Conservation (phyloP, 2,329 filamentous ascomycete species). For the Penicillium sp. region DNA sequence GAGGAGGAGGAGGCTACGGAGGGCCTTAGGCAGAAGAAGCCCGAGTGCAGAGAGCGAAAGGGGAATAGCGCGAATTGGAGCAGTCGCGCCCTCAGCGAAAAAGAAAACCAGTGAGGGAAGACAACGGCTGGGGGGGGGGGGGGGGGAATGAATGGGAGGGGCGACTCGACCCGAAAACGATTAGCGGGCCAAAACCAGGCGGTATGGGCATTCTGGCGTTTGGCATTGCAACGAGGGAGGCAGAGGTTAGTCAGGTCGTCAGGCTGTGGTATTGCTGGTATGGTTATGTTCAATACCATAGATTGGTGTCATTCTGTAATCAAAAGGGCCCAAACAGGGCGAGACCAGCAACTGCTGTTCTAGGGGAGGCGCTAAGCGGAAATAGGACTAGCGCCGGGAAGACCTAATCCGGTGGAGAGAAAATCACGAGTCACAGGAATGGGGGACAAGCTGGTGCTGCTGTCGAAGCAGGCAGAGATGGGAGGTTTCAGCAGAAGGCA, state of each 20-base stretch:
- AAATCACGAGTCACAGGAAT: neutral
- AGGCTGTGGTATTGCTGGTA: constrained; percentile 4
- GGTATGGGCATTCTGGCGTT: constrained; percentile 6
- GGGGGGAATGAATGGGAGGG: neutral
- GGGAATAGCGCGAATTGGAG: constrained; percentile 22
- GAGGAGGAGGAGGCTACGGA: constrained; percentile 28
- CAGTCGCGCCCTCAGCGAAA: constrained; percentile 16
- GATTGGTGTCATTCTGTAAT: neutral
- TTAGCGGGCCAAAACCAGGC: constrained; percentile 8
- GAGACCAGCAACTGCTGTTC: constrained; percentile 1
- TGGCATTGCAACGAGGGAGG: neutral
- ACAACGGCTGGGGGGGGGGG: neutral
- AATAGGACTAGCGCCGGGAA: constrained; percentile 18
- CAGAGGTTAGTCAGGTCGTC: constrained; percentile 4
- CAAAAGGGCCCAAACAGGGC: neutral
- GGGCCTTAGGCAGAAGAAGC: constrained; percentile 33
- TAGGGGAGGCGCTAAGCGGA: constrained; percentile 11
- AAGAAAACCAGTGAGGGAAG: constrained; percentile 9
- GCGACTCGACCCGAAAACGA: constrained; percentile 18
- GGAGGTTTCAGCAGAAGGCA: neutral
- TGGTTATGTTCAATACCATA: constrained; percentile 4
- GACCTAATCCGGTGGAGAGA: constrained; percentile 21
- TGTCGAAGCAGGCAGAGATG: neutral
- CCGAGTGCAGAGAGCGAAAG: constrained; percentile 24
- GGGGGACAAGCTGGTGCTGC: neutral